Percentiles rank a stretch among this genome's conserved stretches.
Evolutionary conservation across 1,139 yeast genomes (phyloP).

Genomic region (Blastobotrys capitulatus): DNA sequence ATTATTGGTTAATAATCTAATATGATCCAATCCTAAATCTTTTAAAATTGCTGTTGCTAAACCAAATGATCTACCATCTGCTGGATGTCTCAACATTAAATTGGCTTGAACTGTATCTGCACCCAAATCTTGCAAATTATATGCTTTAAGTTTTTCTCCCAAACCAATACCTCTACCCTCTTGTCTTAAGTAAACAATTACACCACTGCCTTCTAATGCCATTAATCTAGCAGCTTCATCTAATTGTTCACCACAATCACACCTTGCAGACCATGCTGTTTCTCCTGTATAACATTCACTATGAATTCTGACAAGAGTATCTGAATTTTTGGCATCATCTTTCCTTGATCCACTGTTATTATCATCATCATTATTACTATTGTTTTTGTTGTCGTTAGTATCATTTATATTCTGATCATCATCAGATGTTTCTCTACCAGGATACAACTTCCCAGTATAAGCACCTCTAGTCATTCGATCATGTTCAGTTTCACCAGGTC

Average conservation of each 20-base stretch:
- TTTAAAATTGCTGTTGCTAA: conserved; percentile 87
- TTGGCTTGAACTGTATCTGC: conserved; percentile 99
- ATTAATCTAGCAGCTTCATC: conserved; percentile 95
- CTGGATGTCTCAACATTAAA: conserved; percentile 87
- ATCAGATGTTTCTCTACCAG: conserved; percentile 60
- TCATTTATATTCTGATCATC: too few relatives aligned
- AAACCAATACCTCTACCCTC: conserved; percentile 98
- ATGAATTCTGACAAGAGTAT: conserved; percentile 74
- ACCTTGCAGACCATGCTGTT: conserved; percentile 97
- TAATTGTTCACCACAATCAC: conserved; percentile 98
- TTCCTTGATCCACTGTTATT: too few relatives aligned
- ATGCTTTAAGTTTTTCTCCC: conserved; percentile 94
- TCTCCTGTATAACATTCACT: conserved; percentile 99
- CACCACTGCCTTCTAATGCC: conserved; percentile 84
- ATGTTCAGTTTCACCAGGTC: conserved; percentile 73
- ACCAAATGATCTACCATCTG: conserved; percentile 89
- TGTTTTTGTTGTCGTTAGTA: too few relatives aligned
- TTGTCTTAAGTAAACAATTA: conserved; percentile 91
- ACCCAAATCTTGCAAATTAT: conserved; percentile 93
- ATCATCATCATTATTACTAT: too few relatives aligned
- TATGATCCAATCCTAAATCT: conserved; percentile 70
- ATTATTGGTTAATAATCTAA: conserved; percentile 83
- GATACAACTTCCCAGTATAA: conserved; percentile 79
- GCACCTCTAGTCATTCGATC: conserved; percentile 98
- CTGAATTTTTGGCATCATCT: too few relatives aligned